Evolutionary conservation across 306 rosid genomes (phyloP).

Genomic region (Lathyrus aphaca): DNA sequence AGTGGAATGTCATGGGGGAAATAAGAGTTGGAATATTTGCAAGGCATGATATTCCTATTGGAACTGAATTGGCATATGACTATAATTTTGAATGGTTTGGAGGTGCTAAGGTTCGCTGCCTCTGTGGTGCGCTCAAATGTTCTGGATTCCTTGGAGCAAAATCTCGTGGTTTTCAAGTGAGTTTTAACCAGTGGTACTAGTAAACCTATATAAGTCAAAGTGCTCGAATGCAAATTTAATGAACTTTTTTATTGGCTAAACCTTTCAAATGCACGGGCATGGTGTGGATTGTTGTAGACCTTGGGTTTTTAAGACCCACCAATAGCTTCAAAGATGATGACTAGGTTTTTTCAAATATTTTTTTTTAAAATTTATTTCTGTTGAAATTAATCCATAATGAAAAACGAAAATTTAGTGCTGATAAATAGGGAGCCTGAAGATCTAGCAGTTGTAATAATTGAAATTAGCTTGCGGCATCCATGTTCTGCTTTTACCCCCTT

Average conservation of each 20-base stretch:
- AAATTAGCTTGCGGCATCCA: not conserved
- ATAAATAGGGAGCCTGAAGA: too few species aligned
- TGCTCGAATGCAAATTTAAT: slow-evolving; percentile 16
- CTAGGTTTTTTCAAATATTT: slow-evolving; percentile 1
- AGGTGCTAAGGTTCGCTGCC: slow-evolving; percentile 95
- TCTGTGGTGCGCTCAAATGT: slow-evolving; percentile 86
- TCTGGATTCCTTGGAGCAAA: slow-evolving; percentile 97
- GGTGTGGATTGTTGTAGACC: slow-evolving; percentile 6
- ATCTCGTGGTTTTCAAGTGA: slow-evolving; percentile 95
- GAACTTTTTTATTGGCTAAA: slow-evolving; percentile 18
- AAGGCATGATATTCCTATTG: slow-evolving; percentile 72
- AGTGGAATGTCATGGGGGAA: slow-evolving; percentile 97
- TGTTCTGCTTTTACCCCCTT: slow-evolving; percentile 9
- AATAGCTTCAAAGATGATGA: slow-evolving; percentile 26
- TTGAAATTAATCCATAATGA: not conserved
- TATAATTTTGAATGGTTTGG: slow-evolving; percentile 99
- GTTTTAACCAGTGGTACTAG: slow-evolving; percentile 23
- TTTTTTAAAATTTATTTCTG: not conserved
- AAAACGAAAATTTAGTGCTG: not conserved
- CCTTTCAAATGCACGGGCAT: slow-evolving; percentile 20
- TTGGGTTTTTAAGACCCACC: not conserved
- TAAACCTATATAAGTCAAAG: not conserved
- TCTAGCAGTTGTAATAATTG: not conserved
- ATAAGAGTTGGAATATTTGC: slow-evolving; percentile 98
- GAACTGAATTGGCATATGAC: slow-evolving; percentile 88